Base-by-base conservation (phyloP, 176 grass and related monocot genomes). In the Aegilops umbellulata region DNA sequence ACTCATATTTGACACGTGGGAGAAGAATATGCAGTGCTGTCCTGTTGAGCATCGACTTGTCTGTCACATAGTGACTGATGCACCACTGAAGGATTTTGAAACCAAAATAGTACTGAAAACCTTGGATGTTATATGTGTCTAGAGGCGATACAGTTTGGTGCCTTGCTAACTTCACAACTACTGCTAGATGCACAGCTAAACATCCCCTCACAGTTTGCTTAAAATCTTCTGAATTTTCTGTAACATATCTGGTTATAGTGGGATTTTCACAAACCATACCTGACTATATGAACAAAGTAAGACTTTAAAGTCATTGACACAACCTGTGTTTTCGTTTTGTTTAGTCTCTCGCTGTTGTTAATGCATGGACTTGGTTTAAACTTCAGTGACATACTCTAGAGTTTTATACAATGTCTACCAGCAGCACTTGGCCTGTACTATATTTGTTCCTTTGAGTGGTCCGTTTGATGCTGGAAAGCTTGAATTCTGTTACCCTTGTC, bases 401-500 rank as follows among this genome's bases (percentile, higher is more conserved):
- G 25, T 26, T 26, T 79, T 20, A 53, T 53, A 24, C 4, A 80
- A 57, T 25, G n/a, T 42, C 3, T 62, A 68, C 6, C 5, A 17
- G 72, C 44, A 69, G 19, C 36, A 38, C 13, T 84, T 24, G 29
- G 14, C 14, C 31, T 79, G 7, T 53, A 53, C 23, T 64, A 46
- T 19, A 34, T 81, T 22, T 64, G 17, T 78, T 60, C 3, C 25
- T 80, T 62, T 32, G 63, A 65, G 61, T 38, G 46, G n/a, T 62
- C 7, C 67, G 64, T 27, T 75, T 86, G 39, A 61, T 69, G 71
- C 70, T 58, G 6, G 39, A 49, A 71, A 34, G 29, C 84, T 60
- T 38, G 16, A 41, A 88, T 4, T 65, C 1, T 58, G 8, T 23
- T 53, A 22, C 46, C 20, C 47, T 42, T 46, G 8, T 63, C 17